Evolutionary conservation across 768 basidiomycete genomes (phyloP).

Genomic region (Pleurotus eryngii): DNA sequence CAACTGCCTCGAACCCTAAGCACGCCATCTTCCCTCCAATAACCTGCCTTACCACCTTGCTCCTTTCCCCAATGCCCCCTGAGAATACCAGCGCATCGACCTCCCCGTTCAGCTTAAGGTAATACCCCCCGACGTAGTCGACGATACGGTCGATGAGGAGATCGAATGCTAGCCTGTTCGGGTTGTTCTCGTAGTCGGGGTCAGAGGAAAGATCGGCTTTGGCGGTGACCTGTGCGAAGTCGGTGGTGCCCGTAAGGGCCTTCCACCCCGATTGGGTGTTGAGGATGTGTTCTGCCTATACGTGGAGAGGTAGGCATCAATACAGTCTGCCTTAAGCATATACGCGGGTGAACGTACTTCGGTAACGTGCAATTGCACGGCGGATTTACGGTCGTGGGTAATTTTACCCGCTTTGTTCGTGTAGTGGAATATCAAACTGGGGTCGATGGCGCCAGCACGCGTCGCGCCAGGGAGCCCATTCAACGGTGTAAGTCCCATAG

Average conservation of each 20-base stretch:
- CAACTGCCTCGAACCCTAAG: slow-evolving; percentile 58
- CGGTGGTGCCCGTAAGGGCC: slow-evolving; percentile 73
- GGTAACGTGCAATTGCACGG: slow-evolving; percentile 52
- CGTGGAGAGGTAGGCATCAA: background rate
- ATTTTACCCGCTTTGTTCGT: slow-evolving; percentile 51
- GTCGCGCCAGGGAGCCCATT: slow-evolving; percentile 86
- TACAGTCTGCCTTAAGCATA: too few relatives aligned
- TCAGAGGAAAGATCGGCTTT: slow-evolving; percentile 29
- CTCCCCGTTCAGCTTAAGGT: slow-evolving; percentile 61
- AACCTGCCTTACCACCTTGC: slow-evolving; percentile 54
- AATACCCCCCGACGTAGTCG: slow-evolving; percentile 71
- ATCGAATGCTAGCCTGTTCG: slow-evolving; percentile 66
- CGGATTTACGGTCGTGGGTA: slow-evolving; percentile 47
- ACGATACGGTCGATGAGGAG: slow-evolving; percentile 75
- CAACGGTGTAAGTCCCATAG: slow-evolving; percentile 87
- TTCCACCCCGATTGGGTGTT: slow-evolving; percentile 79
- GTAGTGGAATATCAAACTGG: slow-evolving; percentile 85
- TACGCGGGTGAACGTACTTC: slow-evolving; percentile 23
- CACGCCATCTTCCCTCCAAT: slow-evolving; percentile 52
- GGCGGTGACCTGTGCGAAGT: slow-evolving; percentile 69
- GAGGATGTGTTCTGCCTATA: slow-evolving; percentile 66
- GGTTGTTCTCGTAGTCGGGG: slow-evolving; percentile 24
- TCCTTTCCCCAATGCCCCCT: slow-evolving; percentile 85
- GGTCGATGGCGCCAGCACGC: slow-evolving; percentile 79
- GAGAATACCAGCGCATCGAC: slow-evolving; percentile 84